Conservation (phyloP, 192 early-diverging fungal species). For the Linnemannia hyalina region DNA sequence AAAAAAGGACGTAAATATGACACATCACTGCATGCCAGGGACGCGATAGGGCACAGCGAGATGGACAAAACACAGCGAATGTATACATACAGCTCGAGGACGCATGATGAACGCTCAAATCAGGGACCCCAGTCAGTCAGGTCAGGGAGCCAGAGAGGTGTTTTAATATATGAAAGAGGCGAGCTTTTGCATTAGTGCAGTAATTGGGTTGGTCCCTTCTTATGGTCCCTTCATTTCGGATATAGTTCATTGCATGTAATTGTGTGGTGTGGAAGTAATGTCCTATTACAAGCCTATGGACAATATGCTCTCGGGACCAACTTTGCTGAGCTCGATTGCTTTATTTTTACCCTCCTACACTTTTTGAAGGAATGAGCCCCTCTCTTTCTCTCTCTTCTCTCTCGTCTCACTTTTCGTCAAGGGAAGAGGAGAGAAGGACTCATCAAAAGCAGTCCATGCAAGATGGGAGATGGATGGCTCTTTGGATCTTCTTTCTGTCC, state of each 20-base stretch:
- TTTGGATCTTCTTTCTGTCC: not conserved
- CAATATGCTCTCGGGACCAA: constrained; percentile 12
- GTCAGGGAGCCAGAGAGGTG: not conserved
- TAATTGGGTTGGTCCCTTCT: not conserved
- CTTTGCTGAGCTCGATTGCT: constrained; percentile 2
- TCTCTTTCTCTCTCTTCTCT: not conserved
- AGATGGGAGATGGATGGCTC: constrained; percentile 2
- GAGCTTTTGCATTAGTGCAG: not conserved
- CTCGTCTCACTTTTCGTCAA: not conserved
- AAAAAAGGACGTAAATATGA: constrained; percentile 19
- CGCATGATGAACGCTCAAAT: constrained; percentile 1
- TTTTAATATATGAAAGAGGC: not conserved
- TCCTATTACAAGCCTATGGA: not conserved
- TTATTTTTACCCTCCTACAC: constrained; percentile 23
- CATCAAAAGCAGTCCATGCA: constrained; percentile 1
- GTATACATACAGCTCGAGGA: not conserved
- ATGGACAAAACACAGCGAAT: not conserved
- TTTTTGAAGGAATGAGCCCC: constrained; percentile 5
- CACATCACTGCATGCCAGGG: not conserved
- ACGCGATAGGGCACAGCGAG: not conserved
- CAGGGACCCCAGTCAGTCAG: not conserved
- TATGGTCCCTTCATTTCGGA: constrained; percentile 4
- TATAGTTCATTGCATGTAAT: constrained; percentile 4
- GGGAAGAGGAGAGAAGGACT: not conserved
- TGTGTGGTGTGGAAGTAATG: constrained; percentile 5